Evolutionary conservation across 2,329 filamentous ascomycete genomes (phyloP).

Genomic region (Lasiodiplodia hormozganensis): DNA sequence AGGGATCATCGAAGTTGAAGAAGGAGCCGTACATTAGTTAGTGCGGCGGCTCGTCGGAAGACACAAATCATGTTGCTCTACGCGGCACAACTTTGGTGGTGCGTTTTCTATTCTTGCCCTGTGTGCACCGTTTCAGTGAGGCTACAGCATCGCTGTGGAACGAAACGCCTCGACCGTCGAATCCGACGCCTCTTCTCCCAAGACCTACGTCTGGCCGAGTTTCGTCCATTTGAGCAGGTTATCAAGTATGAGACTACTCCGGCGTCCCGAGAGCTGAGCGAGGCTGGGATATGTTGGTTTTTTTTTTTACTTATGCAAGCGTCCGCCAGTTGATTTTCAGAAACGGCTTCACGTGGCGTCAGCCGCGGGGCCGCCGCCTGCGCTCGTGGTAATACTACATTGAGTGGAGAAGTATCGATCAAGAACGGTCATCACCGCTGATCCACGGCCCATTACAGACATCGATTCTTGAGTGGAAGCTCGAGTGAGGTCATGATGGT

Average conservation of each 20-base stretch:
- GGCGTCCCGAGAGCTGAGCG: conserved; percentile 8
- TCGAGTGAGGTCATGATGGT: conserved; percentile 18
- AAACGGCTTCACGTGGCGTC: conserved; percentile 9
- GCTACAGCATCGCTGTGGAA: conserved; percentile 20
- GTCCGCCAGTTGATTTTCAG: conserved; percentile 11
- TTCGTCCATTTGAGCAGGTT: background rate
- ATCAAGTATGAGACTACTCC: background rate
- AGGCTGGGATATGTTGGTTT: conserved; percentile 6
- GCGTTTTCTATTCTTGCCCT: conserved; percentile 27
- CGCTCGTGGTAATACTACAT: conserved; percentile 24
- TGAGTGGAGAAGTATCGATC: conserved; percentile 2
- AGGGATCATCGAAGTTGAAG: conserved; percentile 14
- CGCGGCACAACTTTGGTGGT: conserved; percentile 11
- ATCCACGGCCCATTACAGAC: background rate
- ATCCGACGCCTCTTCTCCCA: conserved; percentile 8
- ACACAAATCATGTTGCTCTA: conserved; percentile 29
- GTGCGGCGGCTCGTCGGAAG: conserved; percentile 26
- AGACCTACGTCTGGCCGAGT: background rate
- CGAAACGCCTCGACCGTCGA: conserved; percentile 14
- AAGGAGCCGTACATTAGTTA: conserved; percentile 4
- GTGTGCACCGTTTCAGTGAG: conserved; percentile 11
- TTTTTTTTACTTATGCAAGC: conserved; percentile 18
- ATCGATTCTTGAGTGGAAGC: background rate
- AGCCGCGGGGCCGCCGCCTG: background rate
- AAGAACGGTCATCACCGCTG: conserved; percentile 1